Evolutionary conservation across 768 basidiomycete genomes (phyloP).

Genomic region (Suillus luteus): DNA sequence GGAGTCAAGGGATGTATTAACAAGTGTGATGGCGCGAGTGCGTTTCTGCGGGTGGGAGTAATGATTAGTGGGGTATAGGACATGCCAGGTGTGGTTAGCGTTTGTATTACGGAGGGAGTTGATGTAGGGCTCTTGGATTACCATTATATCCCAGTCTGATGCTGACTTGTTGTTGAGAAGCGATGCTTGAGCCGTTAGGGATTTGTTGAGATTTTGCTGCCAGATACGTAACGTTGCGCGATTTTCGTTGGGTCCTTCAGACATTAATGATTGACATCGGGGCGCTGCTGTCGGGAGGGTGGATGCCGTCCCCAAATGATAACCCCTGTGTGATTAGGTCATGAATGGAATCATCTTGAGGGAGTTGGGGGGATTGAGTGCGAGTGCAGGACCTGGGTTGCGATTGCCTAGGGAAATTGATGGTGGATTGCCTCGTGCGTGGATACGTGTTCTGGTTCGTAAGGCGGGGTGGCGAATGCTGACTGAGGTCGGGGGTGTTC

Average conservation of each 20-base stretch:
- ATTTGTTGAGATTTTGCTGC: background rate
- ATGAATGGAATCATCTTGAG: too few species aligned
- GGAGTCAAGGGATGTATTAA: background rate
- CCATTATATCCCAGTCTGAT: background rate
- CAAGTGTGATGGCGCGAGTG: background rate
- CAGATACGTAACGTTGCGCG: background rate
- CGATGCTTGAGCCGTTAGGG: background rate
- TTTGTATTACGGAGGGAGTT: background rate
- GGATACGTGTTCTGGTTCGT: too few species aligned
- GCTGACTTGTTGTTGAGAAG: background rate
- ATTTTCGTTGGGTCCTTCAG: too few species aligned
- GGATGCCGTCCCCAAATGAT: too few species aligned
- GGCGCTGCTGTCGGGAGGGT: too few species aligned
- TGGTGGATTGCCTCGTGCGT: too few species aligned
- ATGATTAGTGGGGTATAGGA: fast-evolving
- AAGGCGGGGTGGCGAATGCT: too few species aligned
- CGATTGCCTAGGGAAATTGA: too few species aligned
- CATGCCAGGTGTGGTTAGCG: background rate
- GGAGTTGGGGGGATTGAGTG: too few species aligned
- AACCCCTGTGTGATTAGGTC: too few species aligned
- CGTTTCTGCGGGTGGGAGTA: background rate
- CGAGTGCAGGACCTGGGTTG: too few species aligned
- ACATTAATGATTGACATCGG: background rate
- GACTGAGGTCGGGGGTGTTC: too few species aligned
- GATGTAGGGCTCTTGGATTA: background rate